Conservation (phyloP, 2,329 filamentous ascomycete genomes). For the Akanthomyces muscarius region DNA sequence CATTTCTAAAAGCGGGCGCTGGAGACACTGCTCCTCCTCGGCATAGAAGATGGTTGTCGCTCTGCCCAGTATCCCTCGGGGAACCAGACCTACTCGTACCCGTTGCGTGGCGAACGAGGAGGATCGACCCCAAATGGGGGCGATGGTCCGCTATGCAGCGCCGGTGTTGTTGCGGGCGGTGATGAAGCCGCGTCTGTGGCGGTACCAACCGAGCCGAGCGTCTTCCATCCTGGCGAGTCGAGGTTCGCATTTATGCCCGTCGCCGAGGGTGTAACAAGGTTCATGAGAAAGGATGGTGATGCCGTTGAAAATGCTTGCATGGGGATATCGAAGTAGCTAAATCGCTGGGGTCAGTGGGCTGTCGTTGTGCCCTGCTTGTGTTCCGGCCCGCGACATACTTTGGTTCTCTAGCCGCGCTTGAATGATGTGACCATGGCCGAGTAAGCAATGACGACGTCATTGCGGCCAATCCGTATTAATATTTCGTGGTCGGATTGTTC, state of each 20-base stretch:
- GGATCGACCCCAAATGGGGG: constrained; percentile 42
- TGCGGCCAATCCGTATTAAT: not conserved
- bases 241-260: not conserved
- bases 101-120: constrained; percentile 50
- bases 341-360: not conserved
- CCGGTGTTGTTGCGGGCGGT: not conserved
- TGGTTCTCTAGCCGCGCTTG: constrained; percentile 1
- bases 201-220: not conserved
- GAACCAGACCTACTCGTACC: constrained; percentile 61
- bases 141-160: not conserved
- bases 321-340: constrained; percentile 33
- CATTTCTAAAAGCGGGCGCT: constrained; percentile 38
- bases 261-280: constrained; percentile 17
- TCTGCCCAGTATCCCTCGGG: constrained; percentile 62
- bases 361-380: not conserved
- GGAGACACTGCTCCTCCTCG: constrained; percentile 32
- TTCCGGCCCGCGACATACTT: not conserved
- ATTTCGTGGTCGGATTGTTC: not conserved
- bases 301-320: constrained; percentile 18
- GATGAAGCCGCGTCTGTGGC: constrained; percentile 6
- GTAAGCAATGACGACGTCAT: constrained; percentile 13
- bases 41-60: constrained; percentile 34
- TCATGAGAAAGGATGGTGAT: constrained; percentile 21
- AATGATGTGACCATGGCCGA: constrained; percentile 15
- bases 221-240: not conserved